Base-by-base conservation (phyloP, 2,329 filamentous ascomycete species). In the Xylariaceae sp. region DNA sequence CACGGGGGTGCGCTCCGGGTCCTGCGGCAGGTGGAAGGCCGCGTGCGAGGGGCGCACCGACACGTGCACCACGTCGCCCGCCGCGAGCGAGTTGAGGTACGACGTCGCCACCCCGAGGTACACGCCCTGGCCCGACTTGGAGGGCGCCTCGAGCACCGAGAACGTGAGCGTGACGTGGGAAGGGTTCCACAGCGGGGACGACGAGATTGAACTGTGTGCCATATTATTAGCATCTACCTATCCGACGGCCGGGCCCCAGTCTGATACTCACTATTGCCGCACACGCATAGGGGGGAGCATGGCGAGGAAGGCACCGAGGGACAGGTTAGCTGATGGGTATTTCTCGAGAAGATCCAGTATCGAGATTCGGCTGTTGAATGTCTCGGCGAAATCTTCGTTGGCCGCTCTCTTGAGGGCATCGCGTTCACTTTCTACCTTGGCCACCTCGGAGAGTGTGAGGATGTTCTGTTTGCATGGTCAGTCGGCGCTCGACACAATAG, bases 261-360 rank as follows among this genome's bases (percentile, higher is more conserved):
- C n/a, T n/a, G n/a, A n/a, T 37, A 77, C 77, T 7, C 65, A 72
- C 63, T 88, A 88, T 55, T 85, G 80, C n/a, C 83, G 72, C 24
- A 84, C 69, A 18, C 83, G 77, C 77, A 92, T 84, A 0, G 83
- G 80, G 2, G 82, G 81, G 1, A 88, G 70, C 67, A 87, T 80
- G 21, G 69, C 67, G 6, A 92, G 65, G 61, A 83, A 90, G 13
- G 73, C 60, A 3, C 70, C 70, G 16, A 92, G 69, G 0, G 82
- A 68, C 0, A 90, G 57, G 3, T 70, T 58, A 19, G 83, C 64
- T 0, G 64, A 58, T 0, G 72, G 65, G 50, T 77, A 80, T 9
- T 69, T 65, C 49, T 85, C 77, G 1, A 90, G 67, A 2, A 90
- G 64, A 40, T 88, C 80, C 5, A 90, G 64, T 1, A 83, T 60